Percentiles rank a stretch among this genome's conserved stretches.
These are phyloP conservation scores for Phaeoacremonium minimum DNA, from an alignment of 2,329 filamentous ascomycete species.

Conservation along the genomic window DNA sequence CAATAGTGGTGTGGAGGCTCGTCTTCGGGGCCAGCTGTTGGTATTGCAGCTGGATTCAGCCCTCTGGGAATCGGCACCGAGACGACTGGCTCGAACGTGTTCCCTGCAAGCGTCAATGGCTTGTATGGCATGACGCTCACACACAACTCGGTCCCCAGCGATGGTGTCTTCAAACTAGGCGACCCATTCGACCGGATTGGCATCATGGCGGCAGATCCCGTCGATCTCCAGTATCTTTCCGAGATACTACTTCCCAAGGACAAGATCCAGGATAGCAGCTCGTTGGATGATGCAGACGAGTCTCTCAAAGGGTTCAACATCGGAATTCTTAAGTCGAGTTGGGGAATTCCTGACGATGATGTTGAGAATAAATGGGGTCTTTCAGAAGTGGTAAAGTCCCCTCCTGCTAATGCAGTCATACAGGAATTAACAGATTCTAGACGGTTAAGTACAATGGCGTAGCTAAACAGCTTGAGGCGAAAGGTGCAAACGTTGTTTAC, in stretches of 20 bases:
- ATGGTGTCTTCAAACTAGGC: constrained; percentile 11
- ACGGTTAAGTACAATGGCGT: constrained; percentile 9
- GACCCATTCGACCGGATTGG: constrained; percentile 15
- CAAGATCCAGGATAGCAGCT: too few relatives aligned
- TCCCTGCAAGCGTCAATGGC: constrained; percentile 29
- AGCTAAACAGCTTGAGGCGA: constrained; percentile 6
- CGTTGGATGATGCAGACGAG: too few relatives aligned
- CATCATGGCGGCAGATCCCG: constrained; percentile 14
- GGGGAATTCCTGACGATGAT: constrained; percentile 7
- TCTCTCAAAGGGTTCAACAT: constrained; percentile 9
- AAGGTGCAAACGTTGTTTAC: constrained; percentile 10
- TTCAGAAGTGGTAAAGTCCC: constrained; percentile 9
- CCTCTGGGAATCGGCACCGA: constrained; percentile 31
- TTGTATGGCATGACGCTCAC: constrained; percentile 29
- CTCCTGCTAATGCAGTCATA: too few relatives aligned
- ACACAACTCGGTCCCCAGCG: constrained; percentile 7
- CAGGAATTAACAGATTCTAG: too few relatives aligned
- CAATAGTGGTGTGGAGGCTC: constrained; percentile 16
- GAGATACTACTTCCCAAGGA: too few relatives aligned
- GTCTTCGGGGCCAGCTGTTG: constrained; percentile 27
- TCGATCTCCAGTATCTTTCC: constrained; percentile 12
- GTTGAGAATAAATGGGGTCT: constrained; percentile 12
- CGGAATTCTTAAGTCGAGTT: constrained; percentile 12
- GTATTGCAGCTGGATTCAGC: constrained; percentile 31
- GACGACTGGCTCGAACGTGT: constrained; percentile 29